A percentile compares a stretch with the other conserved stretches of the same genome.
phyloP scores from a whole-genome alignment of 768 basidiomycete species.

The Leucocoprinus sp. region DNA sequence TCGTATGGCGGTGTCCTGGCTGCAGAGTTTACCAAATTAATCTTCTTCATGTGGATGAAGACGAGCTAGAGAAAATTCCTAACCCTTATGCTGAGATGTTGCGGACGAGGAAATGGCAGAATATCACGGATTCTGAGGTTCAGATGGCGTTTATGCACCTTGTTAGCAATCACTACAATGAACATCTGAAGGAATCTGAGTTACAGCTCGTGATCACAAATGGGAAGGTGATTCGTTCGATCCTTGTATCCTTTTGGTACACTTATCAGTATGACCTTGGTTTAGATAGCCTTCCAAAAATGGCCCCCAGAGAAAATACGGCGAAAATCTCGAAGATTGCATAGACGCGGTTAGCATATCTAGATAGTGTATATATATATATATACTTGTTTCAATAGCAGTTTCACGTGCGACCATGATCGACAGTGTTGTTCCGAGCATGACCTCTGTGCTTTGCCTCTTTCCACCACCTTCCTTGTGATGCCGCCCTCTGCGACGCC shows the following conservation, averaged over 20 bases:
- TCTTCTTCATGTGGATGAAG: slow-evolving; percentile 31
- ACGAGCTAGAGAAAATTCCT: slow-evolving; percentile 21
- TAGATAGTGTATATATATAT: not conserved
- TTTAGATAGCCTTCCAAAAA: slow-evolving; percentile 5
- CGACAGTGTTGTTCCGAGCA: slow-evolving; percentile 2
- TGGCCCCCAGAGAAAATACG: slow-evolving; percentile 6
- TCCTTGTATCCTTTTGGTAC: not conserved
- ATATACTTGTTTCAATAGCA: slow-evolving; percentile 1
- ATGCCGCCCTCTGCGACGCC: slow-evolving; percentile 1
- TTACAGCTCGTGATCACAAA: not conserved
- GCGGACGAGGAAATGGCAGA: slow-evolving; percentile 26
- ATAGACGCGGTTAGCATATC: not conserved
- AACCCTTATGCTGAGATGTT: slow-evolving; percentile 18
- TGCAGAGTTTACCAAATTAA: slow-evolving; percentile 38
- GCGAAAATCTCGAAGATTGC: slow-evolving; percentile 2
- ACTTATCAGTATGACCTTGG: not conserved
- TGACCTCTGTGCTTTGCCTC: slow-evolving; percentile 1
- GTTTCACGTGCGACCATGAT: not conserved
- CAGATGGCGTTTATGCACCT: slow-evolving; percentile 7
- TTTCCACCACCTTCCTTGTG: not conserved
- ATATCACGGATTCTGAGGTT: slow-evolving; percentile 20
- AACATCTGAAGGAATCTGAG: not conserved
- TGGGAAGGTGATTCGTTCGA: not conserved
- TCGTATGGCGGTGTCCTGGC: slow-evolving; percentile 42
- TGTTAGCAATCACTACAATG: slow-evolving; percentile 5